Percentiles rank a stretch among this genome's conserved stretches.
Evolutionary conservation across 257 asterid species (phyloP).

Genomic region (Catharanthus roseus): DNA sequence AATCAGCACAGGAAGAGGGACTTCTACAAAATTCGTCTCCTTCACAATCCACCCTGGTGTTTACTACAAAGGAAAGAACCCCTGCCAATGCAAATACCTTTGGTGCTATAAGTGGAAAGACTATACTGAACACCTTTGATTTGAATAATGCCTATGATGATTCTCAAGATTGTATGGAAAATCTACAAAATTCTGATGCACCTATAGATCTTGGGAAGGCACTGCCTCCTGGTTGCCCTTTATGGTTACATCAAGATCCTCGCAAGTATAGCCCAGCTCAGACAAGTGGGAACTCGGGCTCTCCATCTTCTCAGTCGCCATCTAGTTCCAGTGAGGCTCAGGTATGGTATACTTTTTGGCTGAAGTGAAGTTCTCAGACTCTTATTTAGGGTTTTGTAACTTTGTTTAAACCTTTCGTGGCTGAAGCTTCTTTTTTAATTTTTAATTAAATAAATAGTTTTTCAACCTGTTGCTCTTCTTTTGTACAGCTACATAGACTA

Average conservation of each 20-base stretch:
- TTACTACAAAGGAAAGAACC: slow-evolving; percentile 31
- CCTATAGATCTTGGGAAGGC: slow-evolving; percentile 29
- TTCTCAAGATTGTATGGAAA: slow-evolving; percentile 63
- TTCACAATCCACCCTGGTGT: slow-evolving; percentile 28
- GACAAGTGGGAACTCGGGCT: slow-evolving; percentile 70
- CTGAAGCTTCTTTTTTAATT: too few species aligned
- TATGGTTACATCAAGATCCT: slow-evolving; percentile 47
- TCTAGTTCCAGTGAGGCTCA: slow-evolving; percentile 86
- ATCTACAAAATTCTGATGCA: slow-evolving; percentile 34
- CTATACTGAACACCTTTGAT: slow-evolving; percentile 52
- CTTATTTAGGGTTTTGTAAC: neutral
- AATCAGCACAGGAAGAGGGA: slow-evolving; percentile 28
- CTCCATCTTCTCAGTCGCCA: slow-evolving; percentile 61
- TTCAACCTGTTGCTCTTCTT: neutral
- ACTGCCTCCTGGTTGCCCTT: slow-evolving; percentile 36
- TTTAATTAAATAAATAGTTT: too few species aligned
- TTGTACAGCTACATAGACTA: neutral
- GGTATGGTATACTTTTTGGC: slow-evolving; percentile 31
- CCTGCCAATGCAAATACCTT: slow-evolving; percentile 30
- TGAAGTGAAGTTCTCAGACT: neutral
- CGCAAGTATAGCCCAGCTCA: slow-evolving; percentile 56
- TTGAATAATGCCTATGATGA: slow-evolving; percentile 74
- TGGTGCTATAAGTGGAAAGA: slow-evolving; percentile 33
- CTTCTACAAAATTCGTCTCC: slow-evolving; percentile 31
- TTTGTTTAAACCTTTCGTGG: neutral